Evolutionary conservation across 768 basidiomycete species (phyloP).

Genomic region (Lactarius pseudohatsudake): DNA sequence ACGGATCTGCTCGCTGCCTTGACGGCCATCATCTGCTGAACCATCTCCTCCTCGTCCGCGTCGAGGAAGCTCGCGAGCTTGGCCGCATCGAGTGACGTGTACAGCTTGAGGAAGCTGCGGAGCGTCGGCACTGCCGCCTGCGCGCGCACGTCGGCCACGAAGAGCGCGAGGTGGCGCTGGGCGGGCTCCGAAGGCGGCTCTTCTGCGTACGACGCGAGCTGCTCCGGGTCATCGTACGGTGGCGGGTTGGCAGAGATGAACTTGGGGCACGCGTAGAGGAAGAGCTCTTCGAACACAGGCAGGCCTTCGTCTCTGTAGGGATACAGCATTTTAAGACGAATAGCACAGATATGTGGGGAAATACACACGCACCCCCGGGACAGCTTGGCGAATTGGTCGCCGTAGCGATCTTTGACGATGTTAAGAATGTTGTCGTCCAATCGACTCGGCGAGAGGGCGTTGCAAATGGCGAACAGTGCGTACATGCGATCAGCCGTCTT

Average conservation of each 20-base stretch:
- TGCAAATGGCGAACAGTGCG: conserved; percentile 90
- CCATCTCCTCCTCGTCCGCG: conserved; percentile 88
- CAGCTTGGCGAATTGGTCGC: conserved; percentile 89
- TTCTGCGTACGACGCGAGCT: conserved; percentile 47
- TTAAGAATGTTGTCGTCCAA: conserved; percentile 94
- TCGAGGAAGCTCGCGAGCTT: conserved; percentile 93
- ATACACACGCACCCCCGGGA: conserved; percentile 63
- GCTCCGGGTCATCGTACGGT: conserved; percentile 79
- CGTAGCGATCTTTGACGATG: conserved; percentile 88
- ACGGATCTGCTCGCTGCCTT: conserved; percentile 84
- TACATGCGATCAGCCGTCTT: conserved; percentile 99
- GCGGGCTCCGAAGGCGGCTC: conserved; percentile 64
- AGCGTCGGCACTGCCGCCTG: conserved; percentile 80
- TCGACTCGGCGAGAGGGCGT: conserved; percentile 87
- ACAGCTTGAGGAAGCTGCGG: conserved; percentile 90
- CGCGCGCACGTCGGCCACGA: conserved; percentile 78
- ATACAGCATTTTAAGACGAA: not conserved
- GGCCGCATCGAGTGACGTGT: conserved; percentile 87
- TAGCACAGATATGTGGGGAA: not conserved
- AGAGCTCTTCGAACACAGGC: conserved; percentile 87
- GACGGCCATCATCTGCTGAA: conserved; percentile 96
- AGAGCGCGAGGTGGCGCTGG: conserved; percentile 79
- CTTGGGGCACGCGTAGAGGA: conserved; percentile 92
- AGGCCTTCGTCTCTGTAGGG: conserved; percentile 62
- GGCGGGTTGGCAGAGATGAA: conserved; percentile 95